phyloP scores from a whole-genome alignment of 1,284 basidiomycete genomes.

The Golubevia pallescens region DNA sequence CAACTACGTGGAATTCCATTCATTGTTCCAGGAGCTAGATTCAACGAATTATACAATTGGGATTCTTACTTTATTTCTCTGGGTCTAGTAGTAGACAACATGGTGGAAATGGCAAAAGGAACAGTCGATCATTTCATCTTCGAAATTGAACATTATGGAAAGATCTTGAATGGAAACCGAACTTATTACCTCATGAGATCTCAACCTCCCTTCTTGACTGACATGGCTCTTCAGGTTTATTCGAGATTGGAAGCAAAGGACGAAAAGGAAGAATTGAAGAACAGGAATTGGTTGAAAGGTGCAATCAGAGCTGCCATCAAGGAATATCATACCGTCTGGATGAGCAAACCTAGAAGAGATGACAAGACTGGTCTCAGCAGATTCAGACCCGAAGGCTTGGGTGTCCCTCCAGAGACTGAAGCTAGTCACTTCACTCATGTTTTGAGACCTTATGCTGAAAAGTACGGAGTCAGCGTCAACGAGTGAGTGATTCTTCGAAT shows the following conservation, averaged over 20 bases:
- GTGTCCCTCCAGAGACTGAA: conserved; percentile 97
- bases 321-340: conserved; percentile 98
- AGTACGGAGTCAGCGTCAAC: conserved; percentile 91
- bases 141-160: conserved; percentile 96
- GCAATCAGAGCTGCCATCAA: conserved; percentile 97
- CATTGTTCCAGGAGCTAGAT: conserved; percentile 90
- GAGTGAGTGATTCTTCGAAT: conserved; percentile 70
- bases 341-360: conserved; percentile 88
- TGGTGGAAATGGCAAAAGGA: conserved; percentile 89
- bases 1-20: conserved; percentile 70
- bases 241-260: conserved; percentile 89
- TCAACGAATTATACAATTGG: conserved; percentile 73
- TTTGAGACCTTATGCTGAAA: conserved; percentile 89
- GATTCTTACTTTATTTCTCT: conserved; percentile 93
- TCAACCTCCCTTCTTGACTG: conserved; percentile 97
- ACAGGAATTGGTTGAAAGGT: conserved; percentile 88
- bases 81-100: conserved; percentile 90
- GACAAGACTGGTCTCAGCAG: conserved; percentile 89
- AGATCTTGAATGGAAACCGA: conserved; percentile 67
- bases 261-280: conserved; percentile 70
- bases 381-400: conserved; percentile 90
- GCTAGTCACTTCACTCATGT: conserved; percentile 97
- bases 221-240: conserved; percentile 97
- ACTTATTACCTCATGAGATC: conserved; percentile 83
- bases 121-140: conserved; percentile 99